Conservation (phyloP, 441 rosid genomes). For the Bocquillonia castaneifolia region DNA sequence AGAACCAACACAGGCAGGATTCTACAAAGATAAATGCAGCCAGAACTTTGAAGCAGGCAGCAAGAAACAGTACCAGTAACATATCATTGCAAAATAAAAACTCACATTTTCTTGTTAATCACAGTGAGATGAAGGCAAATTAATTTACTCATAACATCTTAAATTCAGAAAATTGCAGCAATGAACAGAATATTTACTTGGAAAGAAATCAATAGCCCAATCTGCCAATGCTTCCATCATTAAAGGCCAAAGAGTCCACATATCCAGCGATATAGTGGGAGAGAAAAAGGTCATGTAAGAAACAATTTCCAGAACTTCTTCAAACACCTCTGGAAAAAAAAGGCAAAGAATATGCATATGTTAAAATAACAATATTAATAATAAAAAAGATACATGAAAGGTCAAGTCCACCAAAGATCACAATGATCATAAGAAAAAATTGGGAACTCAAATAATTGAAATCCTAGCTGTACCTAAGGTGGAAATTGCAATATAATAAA, state of each 20-base stretch:
- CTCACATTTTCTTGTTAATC: not conserved
- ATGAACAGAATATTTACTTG: slow-evolving; percentile 50
- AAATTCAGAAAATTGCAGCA: not conserved
- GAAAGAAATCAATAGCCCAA: slow-evolving; percentile 98
- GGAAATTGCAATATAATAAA: too few species aligned
- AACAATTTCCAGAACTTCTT: slow-evolving; percentile 96
- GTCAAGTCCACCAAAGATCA: slow-evolving; percentile 4
- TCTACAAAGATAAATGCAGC: not conserved
- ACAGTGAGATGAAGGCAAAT: not conserved
- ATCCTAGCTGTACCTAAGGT: not conserved
- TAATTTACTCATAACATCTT: not conserved
- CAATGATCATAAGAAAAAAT: not conserved
- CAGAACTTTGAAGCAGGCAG: not conserved
- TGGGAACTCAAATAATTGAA: not conserved
- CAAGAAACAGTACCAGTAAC: not conserved
- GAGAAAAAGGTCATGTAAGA: slow-evolving; percentile 91
- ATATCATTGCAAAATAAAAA: not conserved
- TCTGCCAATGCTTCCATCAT: slow-evolving; percentile 88
- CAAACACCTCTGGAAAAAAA: slow-evolving; percentile 79
- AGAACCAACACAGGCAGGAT: slow-evolving; percentile 14
- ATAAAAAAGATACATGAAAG: not conserved
- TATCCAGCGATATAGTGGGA: slow-evolving; percentile 87
- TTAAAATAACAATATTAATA: slow-evolving; percentile 11
- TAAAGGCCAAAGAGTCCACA: slow-evolving; percentile 98
- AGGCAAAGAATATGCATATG: not conserved